Evolutionary conservation across 495 filamentous ascomycete genomes (phyloP), one percentile per base, ranked within the genome.

Genomic region (Cercophora scortea): DNA sequence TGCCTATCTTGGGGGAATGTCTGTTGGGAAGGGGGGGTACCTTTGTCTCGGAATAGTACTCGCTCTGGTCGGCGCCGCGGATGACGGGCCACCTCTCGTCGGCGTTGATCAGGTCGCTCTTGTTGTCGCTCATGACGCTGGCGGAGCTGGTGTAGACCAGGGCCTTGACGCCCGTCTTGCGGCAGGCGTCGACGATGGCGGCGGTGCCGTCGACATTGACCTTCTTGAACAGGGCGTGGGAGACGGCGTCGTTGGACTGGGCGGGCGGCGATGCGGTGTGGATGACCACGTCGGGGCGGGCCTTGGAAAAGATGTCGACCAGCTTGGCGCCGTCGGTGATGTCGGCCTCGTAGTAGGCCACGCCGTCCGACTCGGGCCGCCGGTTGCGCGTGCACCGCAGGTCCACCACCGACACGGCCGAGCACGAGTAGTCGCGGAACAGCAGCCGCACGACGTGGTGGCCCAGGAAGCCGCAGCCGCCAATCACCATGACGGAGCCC

Each of bases 91-190:
- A 95, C 33, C 81, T 74, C 73, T 99, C 93, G 63, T 93, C 86
- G 47, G 89, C 90, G 67, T 94, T 93, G 67, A 92, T 79, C 60
- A 99, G 70, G 65, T 96, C 86, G 51, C 71, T 83, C 60, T 78
- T 71, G 51, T 84, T 88, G 64, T 95, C 89, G 67, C 88, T 88
- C 49, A 96, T 79, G 36, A 96, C 82, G 47, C 87, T 91, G 44
- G 89, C 88, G 25, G 87, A 91, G 66, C 88, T 94, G 3, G 94
- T 99, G 72, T 94, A 95, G 32, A 99, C 88, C 60, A 99, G 87
- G 0, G 84, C 94, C 71, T 89, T 95, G 60, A 95, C 91, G 42
- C 81, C 83, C 33, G 79, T 77, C 60, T 86, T 78, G 55, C 82
- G 80, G 48, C 86, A 85, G 12, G 85, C 87, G 49, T 89, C 80